Evolutionary conservation across 768 basidiomycete genomes (phyloP).

Genomic region (Russula olivacea): DNA sequence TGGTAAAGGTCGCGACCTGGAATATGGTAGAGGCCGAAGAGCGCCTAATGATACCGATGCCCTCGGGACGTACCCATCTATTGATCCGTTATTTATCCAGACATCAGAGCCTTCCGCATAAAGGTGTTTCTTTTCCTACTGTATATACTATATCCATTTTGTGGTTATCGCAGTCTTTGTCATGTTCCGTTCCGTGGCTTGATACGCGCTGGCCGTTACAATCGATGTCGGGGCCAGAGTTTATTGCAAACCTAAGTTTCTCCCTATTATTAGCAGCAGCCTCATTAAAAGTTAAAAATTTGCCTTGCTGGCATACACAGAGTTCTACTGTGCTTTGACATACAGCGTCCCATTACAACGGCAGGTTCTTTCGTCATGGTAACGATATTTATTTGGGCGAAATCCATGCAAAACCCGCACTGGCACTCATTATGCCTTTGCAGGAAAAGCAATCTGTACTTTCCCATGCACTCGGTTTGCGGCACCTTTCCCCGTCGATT

Average conservation of each 20-base stretch:
- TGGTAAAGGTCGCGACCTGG: neutral
- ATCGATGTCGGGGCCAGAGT: neutral
- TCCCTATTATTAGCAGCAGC: neutral
- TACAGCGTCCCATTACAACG: neutral
- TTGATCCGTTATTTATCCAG: neutral
- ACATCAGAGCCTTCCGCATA: neutral
- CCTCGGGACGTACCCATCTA: neutral
- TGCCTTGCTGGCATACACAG: neutral
- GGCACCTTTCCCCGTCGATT: neutral
- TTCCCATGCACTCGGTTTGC: neutral
- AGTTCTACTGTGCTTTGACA: neutral
- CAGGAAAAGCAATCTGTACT: neutral
- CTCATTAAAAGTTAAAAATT: neutral
- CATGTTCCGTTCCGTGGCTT: neutral
- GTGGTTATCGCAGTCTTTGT: neutral
- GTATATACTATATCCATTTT: neutral
- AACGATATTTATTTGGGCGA: neutral
- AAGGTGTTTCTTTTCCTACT: neutral
- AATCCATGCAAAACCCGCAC: neutral
- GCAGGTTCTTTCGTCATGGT: neutral
- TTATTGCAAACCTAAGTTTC: neutral
- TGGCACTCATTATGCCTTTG: neutral
- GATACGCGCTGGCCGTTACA: neutral
- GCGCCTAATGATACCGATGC: too few species aligned
- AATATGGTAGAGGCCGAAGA: too few species aligned